A percentile compares a stretch with the other conserved stretches of the same genome.
phyloP scores from a whole-genome alignment of 202 grass and related monocot genomes.

The Saccharum hybrid region DNA sequence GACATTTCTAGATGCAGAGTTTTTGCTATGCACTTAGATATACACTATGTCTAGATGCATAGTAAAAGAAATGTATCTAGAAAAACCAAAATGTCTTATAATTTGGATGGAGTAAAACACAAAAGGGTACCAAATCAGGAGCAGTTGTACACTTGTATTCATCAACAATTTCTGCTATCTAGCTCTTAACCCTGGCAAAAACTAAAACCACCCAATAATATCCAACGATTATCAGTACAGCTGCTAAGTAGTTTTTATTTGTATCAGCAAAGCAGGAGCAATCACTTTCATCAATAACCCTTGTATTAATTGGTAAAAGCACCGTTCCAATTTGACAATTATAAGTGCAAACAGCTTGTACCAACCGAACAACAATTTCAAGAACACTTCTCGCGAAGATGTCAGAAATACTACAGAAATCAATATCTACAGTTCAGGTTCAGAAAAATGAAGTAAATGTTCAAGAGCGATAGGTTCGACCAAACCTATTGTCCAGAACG shows the following conservation, averaged over 20 bases:
- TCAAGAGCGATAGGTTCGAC: not conserved
- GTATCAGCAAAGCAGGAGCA: not conserved
- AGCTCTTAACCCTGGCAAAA: slow-evolving; percentile 23
- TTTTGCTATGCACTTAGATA: too few relatives aligned
- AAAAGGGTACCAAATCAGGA: not conserved
- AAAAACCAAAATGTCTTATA: too few relatives aligned
- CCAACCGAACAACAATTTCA: slow-evolving; percentile 14
- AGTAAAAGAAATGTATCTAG: too few relatives aligned
- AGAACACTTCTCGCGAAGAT: not conserved
- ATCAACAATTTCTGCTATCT: not conserved
- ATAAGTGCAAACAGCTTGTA: not conserved
- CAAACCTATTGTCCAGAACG: slow-evolving; percentile 91
- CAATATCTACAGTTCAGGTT: not conserved
- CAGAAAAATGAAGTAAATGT: not conserved
- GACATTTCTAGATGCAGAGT: too few relatives aligned
- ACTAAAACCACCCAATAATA: not conserved
- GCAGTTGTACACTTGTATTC: not conserved
- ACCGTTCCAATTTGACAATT: not conserved
- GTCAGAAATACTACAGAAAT: slow-evolving; percentile 4
- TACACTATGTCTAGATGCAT: too few relatives aligned
- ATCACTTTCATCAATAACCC: not conserved
- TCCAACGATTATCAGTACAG: not conserved
- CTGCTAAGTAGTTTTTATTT: not conserved
- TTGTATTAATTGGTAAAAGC: not conserved
- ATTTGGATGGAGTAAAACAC: not conserved